A percentile compares a stretch with the other conserved stretches of the same genome.
These are phyloP conservation scores for Fusarium dlaminii DNA, from an alignment of 2,329 filamentous ascomycete species.

Conservation along the genomic window DNA sequence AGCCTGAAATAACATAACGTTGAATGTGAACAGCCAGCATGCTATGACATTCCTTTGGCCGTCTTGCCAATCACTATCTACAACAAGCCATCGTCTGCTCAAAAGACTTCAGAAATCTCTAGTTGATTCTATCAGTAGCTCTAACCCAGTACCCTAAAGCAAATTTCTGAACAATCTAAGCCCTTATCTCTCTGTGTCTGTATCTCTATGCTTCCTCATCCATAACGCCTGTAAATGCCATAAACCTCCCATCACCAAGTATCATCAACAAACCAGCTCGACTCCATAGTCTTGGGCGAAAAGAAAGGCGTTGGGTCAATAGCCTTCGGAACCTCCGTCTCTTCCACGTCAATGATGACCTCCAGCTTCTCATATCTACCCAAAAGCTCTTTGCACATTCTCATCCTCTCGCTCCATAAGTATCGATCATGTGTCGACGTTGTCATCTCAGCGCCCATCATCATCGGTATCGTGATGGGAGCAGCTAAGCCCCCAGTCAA, in stretches of 20 bases:
- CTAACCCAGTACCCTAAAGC: too few species aligned
- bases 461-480: not conserved
- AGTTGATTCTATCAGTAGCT: fast-evolving
- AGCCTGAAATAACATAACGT: not conserved
- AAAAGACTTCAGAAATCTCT: not conserved
- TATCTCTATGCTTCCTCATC: not conserved
- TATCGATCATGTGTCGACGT: not conserved
- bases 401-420: not conserved
- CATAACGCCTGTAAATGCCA: not conserved
- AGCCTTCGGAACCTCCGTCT: not conserved
- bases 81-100: not conserved
- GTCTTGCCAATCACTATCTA: not conserved
- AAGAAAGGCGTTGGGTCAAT: not conserved
- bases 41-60: too few species aligned
- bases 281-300: not conserved
- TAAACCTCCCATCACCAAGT: not conserved
- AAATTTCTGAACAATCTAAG: not conserved
- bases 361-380: not conserved
- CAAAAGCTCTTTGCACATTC: not conserved
- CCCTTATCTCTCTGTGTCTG: not conserved
- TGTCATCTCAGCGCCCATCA: not conserved
- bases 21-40: too few species aligned
- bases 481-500: not conserved
- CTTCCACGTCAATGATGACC: not conserved
- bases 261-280: slow-evolving; percentile 13